phyloP scores from a whole-genome alignment of 2,329 filamentous ascomycete genomes.

The Hortaea werneckii region DNA sequence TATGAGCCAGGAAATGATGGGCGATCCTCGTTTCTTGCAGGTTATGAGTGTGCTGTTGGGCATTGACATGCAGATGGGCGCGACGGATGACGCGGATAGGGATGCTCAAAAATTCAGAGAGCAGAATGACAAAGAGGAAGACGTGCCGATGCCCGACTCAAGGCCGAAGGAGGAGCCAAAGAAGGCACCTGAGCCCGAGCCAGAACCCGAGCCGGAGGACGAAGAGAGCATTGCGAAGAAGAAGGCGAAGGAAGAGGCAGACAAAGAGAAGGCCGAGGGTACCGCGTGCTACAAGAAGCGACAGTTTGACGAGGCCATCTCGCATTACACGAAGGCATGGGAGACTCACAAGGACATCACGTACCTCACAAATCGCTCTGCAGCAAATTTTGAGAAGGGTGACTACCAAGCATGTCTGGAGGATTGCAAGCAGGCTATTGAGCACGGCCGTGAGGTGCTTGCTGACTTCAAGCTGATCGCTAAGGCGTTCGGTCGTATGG shows the following conservation, averaged over 20 bases:
- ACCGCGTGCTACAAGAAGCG: constrained; percentile 98
- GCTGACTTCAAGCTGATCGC: constrained; percentile 98
- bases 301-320: constrained; percentile 88
- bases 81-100: constrained; percentile 29
- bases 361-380: constrained; percentile 92
- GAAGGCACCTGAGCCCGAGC: constrained; percentile 47
- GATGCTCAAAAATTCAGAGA: constrained; percentile 55
- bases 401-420: constrained; percentile 84
- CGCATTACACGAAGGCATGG: constrained; percentile 93
- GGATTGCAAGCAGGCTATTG: constrained; percentile 74
- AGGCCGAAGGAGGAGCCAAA: constrained; percentile 47
- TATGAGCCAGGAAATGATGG: constrained; percentile 65
- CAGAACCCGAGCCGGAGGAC: constrained; percentile 59
- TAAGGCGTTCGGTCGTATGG: constrained; percentile 94
- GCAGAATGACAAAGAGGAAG: constrained; percentile 50
- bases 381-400: constrained; percentile 91
- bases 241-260: constrained; percentile 84
- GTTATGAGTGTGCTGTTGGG: constrained; percentile 90
- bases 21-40: constrained; percentile 80
- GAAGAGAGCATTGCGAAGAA: constrained; percentile 76
- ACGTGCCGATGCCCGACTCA: constrained; percentile 73
- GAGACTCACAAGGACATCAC: constrained; percentile 91
- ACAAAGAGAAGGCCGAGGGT: constrained; percentile 87
- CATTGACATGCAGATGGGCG: constrained; percentile 65
- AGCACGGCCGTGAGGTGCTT: constrained; percentile 78